phyloP scores from a whole-genome alignment of 345 rosid genomes.

The Capsella bursapastoris region DNA sequence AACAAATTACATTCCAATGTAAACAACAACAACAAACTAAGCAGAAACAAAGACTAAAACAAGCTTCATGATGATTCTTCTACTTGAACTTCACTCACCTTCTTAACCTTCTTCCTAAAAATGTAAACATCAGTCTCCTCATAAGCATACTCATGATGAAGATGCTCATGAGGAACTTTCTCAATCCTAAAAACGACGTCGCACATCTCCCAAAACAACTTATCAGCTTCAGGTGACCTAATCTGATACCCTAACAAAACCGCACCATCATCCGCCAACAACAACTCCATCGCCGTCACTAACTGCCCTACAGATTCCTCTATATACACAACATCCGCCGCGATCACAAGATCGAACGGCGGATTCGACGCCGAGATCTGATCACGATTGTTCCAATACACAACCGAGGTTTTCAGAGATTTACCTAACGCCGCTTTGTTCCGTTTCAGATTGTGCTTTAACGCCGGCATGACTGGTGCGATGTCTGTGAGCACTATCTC shows the following conservation, averaged over 20 bases:
- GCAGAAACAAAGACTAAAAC: background rate
- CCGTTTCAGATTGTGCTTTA: slow-evolving; percentile 88
- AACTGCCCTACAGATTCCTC: slow-evolving; percentile 69
- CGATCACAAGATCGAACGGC: slow-evolving; percentile 81
- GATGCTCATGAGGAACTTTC: slow-evolving; percentile 80
- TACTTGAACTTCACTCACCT: no score
- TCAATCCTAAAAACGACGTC: slow-evolving; percentile 65
- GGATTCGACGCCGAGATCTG: slow-evolving; percentile 70
- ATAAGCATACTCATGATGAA: slow-evolving; percentile 79
- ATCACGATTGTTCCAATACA: slow-evolving; percentile 70
- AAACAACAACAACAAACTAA: background rate
- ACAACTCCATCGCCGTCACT: slow-evolving; percentile 66
- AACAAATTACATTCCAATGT: background rate
- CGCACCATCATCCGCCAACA: slow-evolving; percentile 75
- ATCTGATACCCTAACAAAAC: slow-evolving; percentile 81
- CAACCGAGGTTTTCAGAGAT: slow-evolving; percentile 58
- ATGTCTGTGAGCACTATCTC: slow-evolving; percentile 85
- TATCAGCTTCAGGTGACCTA: slow-evolving; percentile 89
- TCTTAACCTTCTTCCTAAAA: slow-evolving; percentile 63
- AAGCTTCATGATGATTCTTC: background rate
- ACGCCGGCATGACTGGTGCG: slow-evolving; percentile 88
- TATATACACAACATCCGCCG: slow-evolving; percentile 88
- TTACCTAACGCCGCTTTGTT: slow-evolving; percentile 75
- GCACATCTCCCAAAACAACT: slow-evolving; percentile 78
- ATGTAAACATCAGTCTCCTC: slow-evolving; percentile 85